Base-by-base conservation (phyloP, 257 asterid species). In the Nicotiana undulata region DNA sequence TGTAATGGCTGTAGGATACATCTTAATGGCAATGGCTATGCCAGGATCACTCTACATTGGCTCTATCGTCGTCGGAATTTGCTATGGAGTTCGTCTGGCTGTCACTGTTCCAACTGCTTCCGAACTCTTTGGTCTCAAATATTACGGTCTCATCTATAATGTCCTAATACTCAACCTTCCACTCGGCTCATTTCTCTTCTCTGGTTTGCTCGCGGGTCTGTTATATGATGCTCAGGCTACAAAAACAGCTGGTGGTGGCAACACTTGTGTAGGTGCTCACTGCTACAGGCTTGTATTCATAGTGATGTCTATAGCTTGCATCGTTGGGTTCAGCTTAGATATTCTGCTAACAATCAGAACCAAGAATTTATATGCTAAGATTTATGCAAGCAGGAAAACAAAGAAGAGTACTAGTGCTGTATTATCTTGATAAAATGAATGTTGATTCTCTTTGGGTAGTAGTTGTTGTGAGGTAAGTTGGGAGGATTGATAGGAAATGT, bases 21-120 rank as follows among this genome's bases (percentile, higher is more conserved):
- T 72, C 46, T 22, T 79, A 6, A 11, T 88, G 79, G 89, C 91
- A 63, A 82, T 88, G 86, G 89, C 89, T 6, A 10, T 88, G 51
- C 89, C 91, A 17, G 89, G 91, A 22, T 88, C 91, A n/a, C 76
- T 88, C 3, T 88, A 88, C 85, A 40, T 88, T 11, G 91, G 89
- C 18, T 88, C 91, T 22, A 79, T 82, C 28, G 83, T 88, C 0
- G 89, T 88, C 6, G 91, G 91, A 9, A 82, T 86, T 49, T 88
- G 91, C 86, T 88, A 86, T 3, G 91, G 91, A 0, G 84, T 88
- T 58, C 89, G 91, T 58, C 86, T 88, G 1, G 91, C 91, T 0
- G 81, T 88, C 37, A 77, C 91, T 0, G 91, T 88, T 61, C 91
- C 91, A 1, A 70, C 88, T 1, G 91, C 91, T 31, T 88, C 91